Evolutionary conservation across 139 green algal genomes (phyloP), one percentile per base, ranked within the genome.

Genomic region (Picochlorum sp.): DNA sequence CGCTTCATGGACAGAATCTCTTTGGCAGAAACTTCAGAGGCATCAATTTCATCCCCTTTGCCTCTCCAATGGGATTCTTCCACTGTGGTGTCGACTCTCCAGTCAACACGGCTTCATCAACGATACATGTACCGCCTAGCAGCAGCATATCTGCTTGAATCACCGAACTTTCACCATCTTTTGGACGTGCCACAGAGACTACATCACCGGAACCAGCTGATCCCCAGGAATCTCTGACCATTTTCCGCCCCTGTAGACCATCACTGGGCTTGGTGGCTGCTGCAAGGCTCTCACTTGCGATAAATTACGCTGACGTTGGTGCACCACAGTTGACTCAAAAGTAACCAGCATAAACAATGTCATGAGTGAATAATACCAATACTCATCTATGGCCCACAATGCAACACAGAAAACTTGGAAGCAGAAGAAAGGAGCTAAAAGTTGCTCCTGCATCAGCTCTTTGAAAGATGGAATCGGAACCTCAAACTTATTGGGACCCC

Each of bases 281-380:
- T 86, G 78, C 60, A 98, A 78, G 15, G 57, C 68, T 14, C 87
- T 81, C 54, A 98, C 86, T 76, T 96, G 85, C 15, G 69, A 76
- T 21, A 98, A 79, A 69, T 89, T 97, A 45, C 85, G 78, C 66
- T 89, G 79, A 47, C 92, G 82, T 70, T 94, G 89, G 6, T 63
- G 69, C 13, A 96, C 93, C 18, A 98, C 87, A 5, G 93, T 98
- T 79, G 84, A 95, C 80, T 98, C 93, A 75, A 98, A 98, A 55
- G 87, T 84, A 47, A 98, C 78, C 30, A 98, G 86, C 92, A 98
- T 98, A 77, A 85, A 76, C 10, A 98, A 83, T 16, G 93, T 98
- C 80, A 98, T 97, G n/a, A 96, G 62, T 4, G 90, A 97, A 83
- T 98, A 98, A 78, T 97, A 89, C 81, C 84, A 90, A 81, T 95